Evolutionary conservation across 306 rosid genomes (phyloP).

Genomic region (apple (Malus domestica)): ASM211411v1 NC_041793.1:44136001-44136500

Average conservation of each 20-base stretch:
- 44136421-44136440: conserved; percentile 9
- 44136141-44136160: conserved; percentile 19
- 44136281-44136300: conserved; percentile 94
- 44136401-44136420: conserved; percentile 17
- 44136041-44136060: not conserved
- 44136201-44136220: conserved; percentile 85
- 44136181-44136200: conserved; percentile 76
- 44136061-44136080: not conserved
- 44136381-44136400: not conserved
- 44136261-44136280: conserved; percentile 86
- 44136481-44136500: no score
- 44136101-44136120: conserved; percentile 50
- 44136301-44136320: conserved; percentile 89
- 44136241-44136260: conserved; percentile 83
- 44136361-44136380: not conserved
- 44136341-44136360: not conserved
- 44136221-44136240: conserved; percentile 94
- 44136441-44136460: not conserved
- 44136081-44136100: conserved; percentile 45
- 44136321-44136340: conserved; percentile 51
- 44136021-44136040: not conserved
- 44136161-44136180: conserved; percentile 75
- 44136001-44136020: not conserved
- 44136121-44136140: conserved; percentile 18
- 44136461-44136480: not conserved